Conservation (phyloP, 1,284 basidiomycete genomes). For the Naganishia liquefaciens region DNA sequence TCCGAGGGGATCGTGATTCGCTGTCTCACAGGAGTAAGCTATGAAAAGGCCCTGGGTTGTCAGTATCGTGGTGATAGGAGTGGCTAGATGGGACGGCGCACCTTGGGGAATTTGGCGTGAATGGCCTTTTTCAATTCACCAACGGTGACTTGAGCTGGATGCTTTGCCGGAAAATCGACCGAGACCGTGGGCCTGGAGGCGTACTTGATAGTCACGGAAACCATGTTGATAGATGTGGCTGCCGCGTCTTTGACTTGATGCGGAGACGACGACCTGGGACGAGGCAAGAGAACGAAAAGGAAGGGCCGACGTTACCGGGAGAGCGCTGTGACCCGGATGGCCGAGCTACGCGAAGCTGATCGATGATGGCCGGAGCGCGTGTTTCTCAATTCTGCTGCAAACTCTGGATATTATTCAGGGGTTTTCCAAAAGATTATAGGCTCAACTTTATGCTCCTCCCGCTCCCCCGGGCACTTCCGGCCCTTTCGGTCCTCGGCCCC, state of each 20-base stretch:
- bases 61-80: background rate
- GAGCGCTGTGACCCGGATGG: no score
- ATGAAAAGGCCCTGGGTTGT: background rate
- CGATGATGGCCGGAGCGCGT: no score
- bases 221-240: slow-evolving; percentile 57
- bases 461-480: no score
- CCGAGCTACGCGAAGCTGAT: no score
- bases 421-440: no score
- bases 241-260: background rate
- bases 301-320: no score
- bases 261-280: background rate
- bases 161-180: slow-evolving; percentile 60
- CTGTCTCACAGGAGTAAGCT: slow-evolving; percentile 74
- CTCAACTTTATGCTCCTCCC: no score
- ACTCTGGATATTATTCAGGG: no score
- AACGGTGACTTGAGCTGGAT: slow-evolving; percentile 54
- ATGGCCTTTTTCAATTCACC: slow-evolving; percentile 54
- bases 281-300: no score
- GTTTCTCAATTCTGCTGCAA: no score
- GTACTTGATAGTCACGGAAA: slow-evolving; percentile 61
- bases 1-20: slow-evolving; percentile 60
- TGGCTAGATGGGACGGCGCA: slow-evolving; percentile 48
- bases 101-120: slow-evolving; percentile 56
- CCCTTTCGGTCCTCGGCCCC: no score
- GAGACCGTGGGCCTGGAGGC: slow-evolving; percentile 61